Evolutionary conservation across 371 early-diverging fungal genomes (phyloP).

Genomic region (Coemansia sp.): DNA sequence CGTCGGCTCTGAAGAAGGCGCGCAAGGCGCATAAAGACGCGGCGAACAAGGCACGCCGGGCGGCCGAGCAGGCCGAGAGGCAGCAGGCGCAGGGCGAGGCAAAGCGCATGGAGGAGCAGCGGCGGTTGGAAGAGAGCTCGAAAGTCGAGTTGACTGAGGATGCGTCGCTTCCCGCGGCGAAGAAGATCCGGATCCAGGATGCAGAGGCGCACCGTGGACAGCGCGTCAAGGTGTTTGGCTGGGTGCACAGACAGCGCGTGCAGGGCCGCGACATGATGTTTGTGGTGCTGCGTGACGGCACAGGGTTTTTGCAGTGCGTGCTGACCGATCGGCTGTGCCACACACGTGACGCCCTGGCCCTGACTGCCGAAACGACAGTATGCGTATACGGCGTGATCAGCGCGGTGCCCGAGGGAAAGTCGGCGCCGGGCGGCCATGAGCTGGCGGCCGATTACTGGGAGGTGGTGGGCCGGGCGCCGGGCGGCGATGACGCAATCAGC

Average conservation of each 20-base stretch:
- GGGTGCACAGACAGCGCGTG: slow-evolving; percentile 94
- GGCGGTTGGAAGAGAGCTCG: slow-evolving; percentile 83
- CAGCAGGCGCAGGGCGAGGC: slow-evolving; percentile 72
- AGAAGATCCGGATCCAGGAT: slow-evolving; percentile 82
- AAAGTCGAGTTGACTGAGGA: slow-evolving; percentile 76
- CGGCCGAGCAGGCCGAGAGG: slow-evolving; percentile 67
- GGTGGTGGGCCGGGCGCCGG: slow-evolving; percentile 89
- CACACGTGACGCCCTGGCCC: slow-evolving; percentile 90
- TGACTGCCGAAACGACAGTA: slow-evolving; percentile 91
- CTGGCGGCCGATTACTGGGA: slow-evolving; percentile 96
- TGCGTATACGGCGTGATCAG: slow-evolving; percentile 84
- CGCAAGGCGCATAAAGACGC: slow-evolving; percentile 71
- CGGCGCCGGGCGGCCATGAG: slow-evolving; percentile 95
- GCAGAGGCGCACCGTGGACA: slow-evolving; percentile 63
- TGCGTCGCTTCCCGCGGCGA: slow-evolving; percentile 71
- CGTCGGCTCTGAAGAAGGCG: slow-evolving; percentile 94
- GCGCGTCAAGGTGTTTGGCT: slow-evolving; percentile 90
- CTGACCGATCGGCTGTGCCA: slow-evolving; percentile 90
- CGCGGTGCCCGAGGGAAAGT: slow-evolving; percentile 90
- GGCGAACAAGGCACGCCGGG: slow-evolving; percentile 89
- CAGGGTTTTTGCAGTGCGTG: slow-evolving; percentile 93
- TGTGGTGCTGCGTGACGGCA: slow-evolving; percentile 91
- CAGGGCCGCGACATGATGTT: slow-evolving; percentile 98
- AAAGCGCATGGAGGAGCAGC: slow-evolving; percentile 72
- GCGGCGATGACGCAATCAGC: slow-evolving; percentile 91